Percentiles rank a stretch among this genome's conserved stretches.
These are phyloP conservation scores for Leptographium radiaticola DNA, from an alignment of 2,329 filamentous ascomycete species.

Conservation along the genomic window DNA sequence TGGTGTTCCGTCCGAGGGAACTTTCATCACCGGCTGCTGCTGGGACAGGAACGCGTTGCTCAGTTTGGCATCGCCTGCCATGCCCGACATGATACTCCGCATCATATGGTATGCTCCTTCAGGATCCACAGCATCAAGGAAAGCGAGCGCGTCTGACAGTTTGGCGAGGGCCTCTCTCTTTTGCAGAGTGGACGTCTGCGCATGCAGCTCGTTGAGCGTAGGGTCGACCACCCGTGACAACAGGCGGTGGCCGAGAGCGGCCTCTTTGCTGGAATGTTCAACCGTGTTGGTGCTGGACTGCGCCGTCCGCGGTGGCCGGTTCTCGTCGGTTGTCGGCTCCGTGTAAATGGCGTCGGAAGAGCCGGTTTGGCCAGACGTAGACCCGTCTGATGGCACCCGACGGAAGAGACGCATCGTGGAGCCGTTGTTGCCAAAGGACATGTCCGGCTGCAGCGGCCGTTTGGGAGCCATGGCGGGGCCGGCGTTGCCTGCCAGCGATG, in stretches of 20 bases:
- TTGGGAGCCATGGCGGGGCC: conserved; percentile 39
- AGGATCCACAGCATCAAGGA: conserved; percentile 75
- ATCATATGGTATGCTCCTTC: conserved; percentile 83
- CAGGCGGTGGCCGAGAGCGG: conserved; percentile 64
- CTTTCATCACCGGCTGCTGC: conserved; percentile 18
- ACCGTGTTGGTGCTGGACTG: conserved; percentile 20
- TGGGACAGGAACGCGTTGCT: conserved; percentile 32
- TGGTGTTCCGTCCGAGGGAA: conserved; percentile 29
- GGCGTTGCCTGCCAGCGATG: not conserved
- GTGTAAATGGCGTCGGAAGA: not conserved
- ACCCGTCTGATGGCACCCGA: conserved; percentile 62
- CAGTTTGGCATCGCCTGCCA: conserved; percentile 58
- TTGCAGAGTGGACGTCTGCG: conserved; percentile 52
- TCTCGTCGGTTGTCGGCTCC: conserved; percentile 40
- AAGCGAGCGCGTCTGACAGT: conserved; percentile 73
- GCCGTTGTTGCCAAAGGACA: conserved; percentile 86
- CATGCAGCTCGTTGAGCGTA: conserved; percentile 70
- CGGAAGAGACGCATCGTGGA: conserved; percentile 89
- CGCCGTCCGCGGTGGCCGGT: conserved; percentile 32
- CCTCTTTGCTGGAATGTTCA: conserved; percentile 63
- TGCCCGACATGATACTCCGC: conserved; percentile 59
- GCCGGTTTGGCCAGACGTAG: conserved; percentile 26
- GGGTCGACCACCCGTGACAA: conserved; percentile 75
- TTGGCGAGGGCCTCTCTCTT: conserved; percentile 76
- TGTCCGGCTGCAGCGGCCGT: conserved; percentile 73